Percentiles rank a stretch among this genome's conserved stretches.
Conservation (phyloP, 1,284 basidiomycete species). For the Austroboletus novae-zelandiae region DNA sequence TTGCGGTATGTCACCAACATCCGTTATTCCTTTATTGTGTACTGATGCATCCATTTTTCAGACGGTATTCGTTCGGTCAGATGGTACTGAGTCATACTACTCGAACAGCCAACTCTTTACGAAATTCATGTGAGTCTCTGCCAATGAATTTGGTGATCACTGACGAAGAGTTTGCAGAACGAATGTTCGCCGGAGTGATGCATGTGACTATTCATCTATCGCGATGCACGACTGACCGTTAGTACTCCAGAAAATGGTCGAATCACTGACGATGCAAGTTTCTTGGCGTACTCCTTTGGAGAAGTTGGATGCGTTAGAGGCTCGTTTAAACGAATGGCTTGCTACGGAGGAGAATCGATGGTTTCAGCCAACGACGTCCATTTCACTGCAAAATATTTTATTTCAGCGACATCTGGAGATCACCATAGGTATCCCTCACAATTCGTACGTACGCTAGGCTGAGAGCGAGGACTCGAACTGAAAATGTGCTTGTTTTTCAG, state of each 20-base stretch:
- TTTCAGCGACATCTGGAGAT: slow-evolving; percentile 64
- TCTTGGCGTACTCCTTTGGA: slow-evolving; percentile 70
- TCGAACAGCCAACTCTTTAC: slow-evolving; percentile 72
- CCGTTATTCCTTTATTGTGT: neutral
- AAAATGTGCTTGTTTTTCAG: slow-evolving; percentile 24
- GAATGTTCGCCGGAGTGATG: slow-evolving; percentile 69
- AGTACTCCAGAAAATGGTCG: slow-evolving; percentile 56
- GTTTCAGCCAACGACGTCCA: slow-evolving; percentile 64
- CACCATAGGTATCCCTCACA: slow-evolving; percentile 68
- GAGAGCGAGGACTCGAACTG: slow-evolving; percentile 5
- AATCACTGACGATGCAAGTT: slow-evolving; percentile 65
- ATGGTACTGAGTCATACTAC: slow-evolving; percentile 75
- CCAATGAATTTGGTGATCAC: neutral
- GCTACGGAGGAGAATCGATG: slow-evolving; percentile 73
- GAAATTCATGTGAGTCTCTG: slow-evolving; percentile 61
- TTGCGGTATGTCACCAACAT: slow-evolving; percentile 47
- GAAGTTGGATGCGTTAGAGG: slow-evolving; percentile 67
- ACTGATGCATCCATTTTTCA: slow-evolving; percentile 22
- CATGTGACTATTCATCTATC: slow-evolving; percentile 26
- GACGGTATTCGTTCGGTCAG: slow-evolving; percentile 64
- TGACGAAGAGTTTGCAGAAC: slow-evolving; percentile 39
- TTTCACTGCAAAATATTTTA: slow-evolving; percentile 59
- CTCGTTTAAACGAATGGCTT: slow-evolving; percentile 67
- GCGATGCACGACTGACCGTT: slow-evolving; percentile 2
- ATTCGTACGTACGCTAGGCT: slow-evolving; percentile 45